Percentiles rank a stretch among this genome's conserved stretches.
phyloP scores from a whole-genome alignment of 345 rosid genomes.

The Diplotaxis tenuifolia region DNA sequence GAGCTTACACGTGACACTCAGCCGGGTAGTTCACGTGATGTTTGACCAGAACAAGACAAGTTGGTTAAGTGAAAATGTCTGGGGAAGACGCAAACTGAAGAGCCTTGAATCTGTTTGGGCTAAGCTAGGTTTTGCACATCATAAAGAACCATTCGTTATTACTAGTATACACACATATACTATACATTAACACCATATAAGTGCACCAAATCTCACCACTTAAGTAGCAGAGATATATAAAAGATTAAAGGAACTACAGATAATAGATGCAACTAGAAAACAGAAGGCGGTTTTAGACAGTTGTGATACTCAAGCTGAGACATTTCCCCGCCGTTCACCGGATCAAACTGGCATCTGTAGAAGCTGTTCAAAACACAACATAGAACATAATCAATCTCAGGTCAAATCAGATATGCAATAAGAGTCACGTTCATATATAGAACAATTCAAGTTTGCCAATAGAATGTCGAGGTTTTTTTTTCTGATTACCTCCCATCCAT shows the following conservation, averaged over 20 bases:
- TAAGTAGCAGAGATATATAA: constrained; percentile 6
- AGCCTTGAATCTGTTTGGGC: neutral
- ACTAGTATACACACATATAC: constrained; percentile 31
- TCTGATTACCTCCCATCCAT: constrained; percentile 83
- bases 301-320: constrained; percentile 77
- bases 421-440: neutral
- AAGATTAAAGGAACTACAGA: neutral
- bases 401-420: constrained; percentile 4
- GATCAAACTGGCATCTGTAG: constrained; percentile 88
- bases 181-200: constrained; percentile 23
- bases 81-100: neutral
- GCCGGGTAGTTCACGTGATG: neutral
- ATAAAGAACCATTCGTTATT: constrained; percentile 12
- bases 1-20: neutral
- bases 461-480: neutral
- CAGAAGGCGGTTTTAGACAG: constrained; percentile 71
- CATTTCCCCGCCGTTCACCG: constrained; percentile 91
- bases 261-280: constrained; percentile 39
- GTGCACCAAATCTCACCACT: constrained; percentile 18
- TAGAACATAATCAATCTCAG: neutral
- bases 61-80: neutral
- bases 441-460: neutral
- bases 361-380: constrained; percentile 56
- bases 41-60: neutral
- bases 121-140: neutral